Base-by-base conservation (phyloP, 2,329 filamentous ascomycete genomes). In the Alternaria atra region DNA sequence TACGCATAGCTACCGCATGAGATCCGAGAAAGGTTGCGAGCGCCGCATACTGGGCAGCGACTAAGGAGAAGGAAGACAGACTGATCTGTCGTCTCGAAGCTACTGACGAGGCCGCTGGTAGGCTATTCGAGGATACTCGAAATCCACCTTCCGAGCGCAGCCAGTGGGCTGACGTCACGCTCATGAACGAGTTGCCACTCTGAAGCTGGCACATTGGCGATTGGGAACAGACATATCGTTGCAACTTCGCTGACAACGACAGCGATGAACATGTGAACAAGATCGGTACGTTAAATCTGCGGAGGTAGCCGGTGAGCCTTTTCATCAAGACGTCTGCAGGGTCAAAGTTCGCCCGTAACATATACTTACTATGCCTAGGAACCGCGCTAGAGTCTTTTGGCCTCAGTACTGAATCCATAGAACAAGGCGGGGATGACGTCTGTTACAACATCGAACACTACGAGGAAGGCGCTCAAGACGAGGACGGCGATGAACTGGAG, bases 371-470 rank as follows among this genome's bases (percentile, higher is more conserved):
- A 8, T 40, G 5, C 13, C 4, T 52, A 29, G 55, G 39, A 12
- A 48, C 44, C 3, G 51, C 52, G 1, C 40, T 61, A 1, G 1
- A 60, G 8, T 53, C 53, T n/a, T 40, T 68, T 5, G 58, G 55
- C 1, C 47, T 68, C 6, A 64, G 47, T 23, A 25, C 15, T 7
- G 23, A 51, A 3, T 55, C 60, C 1, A 15, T 35, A 13, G 13
- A 13, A 5, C 25, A 27, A 5, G 61, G 60, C 17, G 61, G 64
- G 4, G 53, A 67, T n/a, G 64, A 56, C 37, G 34, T 55, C 2
- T 55, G 53, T 37, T 65, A 58, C 34, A 39, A 42, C 8, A 44
- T 63, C 15, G 20, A 65, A 25, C 67, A 70, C 52, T 47, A 29
- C 20, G 51, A 68, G 29, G 40, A 47, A 3, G 5, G 35, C 15